phyloP scores from a whole-genome alignment of 1,139 yeast genomes.

The Pneumocystis carinii region DNA sequence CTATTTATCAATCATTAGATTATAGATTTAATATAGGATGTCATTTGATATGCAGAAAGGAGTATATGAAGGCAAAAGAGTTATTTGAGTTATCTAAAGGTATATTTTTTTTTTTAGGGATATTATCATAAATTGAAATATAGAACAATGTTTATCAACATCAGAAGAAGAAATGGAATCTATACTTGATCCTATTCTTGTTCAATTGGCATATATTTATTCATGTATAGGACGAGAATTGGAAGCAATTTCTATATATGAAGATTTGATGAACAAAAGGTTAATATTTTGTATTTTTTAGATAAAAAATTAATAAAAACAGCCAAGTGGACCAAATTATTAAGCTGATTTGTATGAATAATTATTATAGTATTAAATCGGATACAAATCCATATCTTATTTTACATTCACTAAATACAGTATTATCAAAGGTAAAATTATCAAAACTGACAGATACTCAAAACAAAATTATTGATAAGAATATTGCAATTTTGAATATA shows the following conservation, averaged over 20 bases:
- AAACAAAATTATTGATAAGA: not conserved
- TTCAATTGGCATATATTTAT: conserved; percentile 57
- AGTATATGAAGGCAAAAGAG: conserved; percentile 32
- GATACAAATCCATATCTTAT: not conserved
- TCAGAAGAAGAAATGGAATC: conserved; percentile 30
- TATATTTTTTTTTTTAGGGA: conserved; percentile 17
- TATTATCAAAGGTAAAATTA: not conserved
- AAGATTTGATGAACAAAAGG: not conserved
- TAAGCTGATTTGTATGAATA: not conserved
- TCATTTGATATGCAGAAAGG: conserved; percentile 34
- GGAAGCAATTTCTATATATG: conserved; percentile 25
- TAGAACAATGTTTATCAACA: not conserved
- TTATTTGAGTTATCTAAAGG: conserved; percentile 32
- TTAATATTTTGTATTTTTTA: not conserved
- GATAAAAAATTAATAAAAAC: not conserved
- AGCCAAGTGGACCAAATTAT: not conserved
- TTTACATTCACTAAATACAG: not conserved
- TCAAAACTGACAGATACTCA: not conserved
- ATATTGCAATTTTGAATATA: not conserved
- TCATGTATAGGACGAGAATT: conserved; percentile 33
- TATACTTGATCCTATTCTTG: conserved; percentile 42
- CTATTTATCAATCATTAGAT: conserved; percentile 17
- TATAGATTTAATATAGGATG: conserved; percentile 55
- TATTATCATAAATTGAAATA: not conserved
- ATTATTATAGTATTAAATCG: conserved; percentile 8